Conservation (phyloP, 2,329 filamentous ascomycete species). For the Colletotrichum phormii region DNA sequence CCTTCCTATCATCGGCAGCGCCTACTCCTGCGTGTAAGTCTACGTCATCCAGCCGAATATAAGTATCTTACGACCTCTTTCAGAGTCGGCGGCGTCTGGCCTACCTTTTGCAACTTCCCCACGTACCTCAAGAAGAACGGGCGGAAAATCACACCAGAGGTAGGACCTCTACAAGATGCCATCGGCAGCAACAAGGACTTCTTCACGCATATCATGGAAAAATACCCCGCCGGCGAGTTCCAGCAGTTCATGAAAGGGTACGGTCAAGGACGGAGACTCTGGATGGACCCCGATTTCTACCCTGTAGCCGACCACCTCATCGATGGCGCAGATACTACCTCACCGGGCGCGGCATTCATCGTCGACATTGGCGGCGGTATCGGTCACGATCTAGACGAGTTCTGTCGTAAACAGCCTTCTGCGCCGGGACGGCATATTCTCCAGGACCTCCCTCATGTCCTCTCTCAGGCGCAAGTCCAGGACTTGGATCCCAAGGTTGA, state of each 20-base stretch:
- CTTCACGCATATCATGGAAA: conserved; percentile 25
- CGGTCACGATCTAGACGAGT: conserved; percentile 41
- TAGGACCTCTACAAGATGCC: conserved; percentile 17
- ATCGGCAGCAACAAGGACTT: conserved; percentile 8
- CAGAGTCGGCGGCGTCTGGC: conserved; percentile 23
- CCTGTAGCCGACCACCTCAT: conserved; percentile 44
- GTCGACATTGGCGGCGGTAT: conserved; percentile 43
- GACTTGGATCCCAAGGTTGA: conserved; percentile 38
- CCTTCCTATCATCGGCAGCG: conserved; percentile 40
- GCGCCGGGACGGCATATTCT: conserved; percentile 40
- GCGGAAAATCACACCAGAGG: background rate
- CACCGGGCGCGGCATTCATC: background rate
- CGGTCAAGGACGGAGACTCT: conserved; percentile 13
- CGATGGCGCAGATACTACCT: conserved; percentile 32
- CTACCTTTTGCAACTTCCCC: conserved; percentile 24
- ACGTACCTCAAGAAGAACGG: conserved; percentile 16
- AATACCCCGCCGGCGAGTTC: conserved; percentile 17
- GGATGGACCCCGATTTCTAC: conserved; percentile 31
- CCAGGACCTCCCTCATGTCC: conserved; percentile 40
- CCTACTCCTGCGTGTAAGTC: conserved; percentile 44
- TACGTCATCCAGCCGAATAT: background rate
- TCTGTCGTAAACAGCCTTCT: conserved; percentile 38
- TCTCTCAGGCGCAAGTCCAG: conserved; percentile 41
- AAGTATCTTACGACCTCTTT: background rate
- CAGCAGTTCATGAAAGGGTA: conserved; percentile 20